These are phyloP conservation scores for Symbiodinium natans DNA, from an alignment of 73 alveolate genomes.

Conservation along the genomic window DNA sequence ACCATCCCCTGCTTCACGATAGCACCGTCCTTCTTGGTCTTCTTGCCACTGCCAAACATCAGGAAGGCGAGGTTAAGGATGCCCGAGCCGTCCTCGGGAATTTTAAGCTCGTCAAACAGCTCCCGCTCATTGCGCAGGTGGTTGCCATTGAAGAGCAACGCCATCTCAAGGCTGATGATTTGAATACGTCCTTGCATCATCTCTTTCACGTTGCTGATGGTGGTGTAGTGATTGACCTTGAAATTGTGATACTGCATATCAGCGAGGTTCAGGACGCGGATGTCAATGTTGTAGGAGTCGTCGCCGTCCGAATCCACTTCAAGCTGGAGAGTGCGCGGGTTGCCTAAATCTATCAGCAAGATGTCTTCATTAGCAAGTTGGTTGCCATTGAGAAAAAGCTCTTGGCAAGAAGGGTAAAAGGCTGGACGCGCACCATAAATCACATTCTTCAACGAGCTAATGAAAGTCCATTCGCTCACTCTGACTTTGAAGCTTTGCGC, in stretches of 20 bases:
- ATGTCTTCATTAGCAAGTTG: neutral
- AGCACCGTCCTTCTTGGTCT: neutral
- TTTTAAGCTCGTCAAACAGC: neutral
- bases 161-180: neutral
- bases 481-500: neutral
- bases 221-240: neutral
- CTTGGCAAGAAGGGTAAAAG: neutral
- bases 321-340: neutral
- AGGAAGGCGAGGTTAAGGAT: neutral
- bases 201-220: neutral
- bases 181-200: neutral
- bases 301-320: neutral
- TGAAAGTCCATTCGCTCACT: neutral
- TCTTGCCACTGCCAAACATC: neutral
- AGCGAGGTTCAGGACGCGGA: neutral
- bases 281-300: neutral
- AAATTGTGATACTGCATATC: neutral
- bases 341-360: neutral
- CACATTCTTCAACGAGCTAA: neutral
- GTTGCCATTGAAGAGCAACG: neutral
- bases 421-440: neutral
- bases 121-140: neutral
- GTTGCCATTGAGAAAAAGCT: neutral
- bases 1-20: neutral
- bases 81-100: neutral